These are phyloP conservation scores for Lichtheimia hyalospora DNA, from an alignment of 371 early-diverging fungal species.

Conservation along the genomic window DNA sequence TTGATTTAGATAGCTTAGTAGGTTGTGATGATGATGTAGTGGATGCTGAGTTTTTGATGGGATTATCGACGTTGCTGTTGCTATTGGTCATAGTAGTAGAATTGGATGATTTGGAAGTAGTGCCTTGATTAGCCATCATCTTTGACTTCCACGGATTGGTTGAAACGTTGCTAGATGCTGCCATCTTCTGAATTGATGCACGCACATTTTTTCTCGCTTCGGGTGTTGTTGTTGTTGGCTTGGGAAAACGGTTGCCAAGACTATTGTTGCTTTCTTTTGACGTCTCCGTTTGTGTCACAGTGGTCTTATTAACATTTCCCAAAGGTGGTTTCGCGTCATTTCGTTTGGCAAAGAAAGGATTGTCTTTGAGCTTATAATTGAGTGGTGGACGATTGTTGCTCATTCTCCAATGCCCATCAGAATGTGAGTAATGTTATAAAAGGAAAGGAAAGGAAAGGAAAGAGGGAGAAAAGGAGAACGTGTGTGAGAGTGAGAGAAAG, in stretches of 20 bases:
- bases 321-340: conserved; percentile 13
- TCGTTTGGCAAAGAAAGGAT: conserved; percentile 14
- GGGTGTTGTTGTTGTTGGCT: conserved; percentile 2
- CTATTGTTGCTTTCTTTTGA: neutral
- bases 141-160: conserved; percentile 18
- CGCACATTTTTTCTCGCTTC: conserved; percentile 10
- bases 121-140: neutral
- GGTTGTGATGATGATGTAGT: neutral
- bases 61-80: neutral
- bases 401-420: no score
- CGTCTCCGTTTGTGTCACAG: conserved; percentile 3
- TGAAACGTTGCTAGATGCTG: conserved; percentile 11
- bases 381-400: conserved; percentile 5
- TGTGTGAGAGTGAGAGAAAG: no score
- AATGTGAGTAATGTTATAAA: no score
- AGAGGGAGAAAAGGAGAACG: no score
- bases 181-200: conserved; percentile 19
- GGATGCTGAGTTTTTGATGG: neutral
- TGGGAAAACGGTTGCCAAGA: conserved; percentile 1
- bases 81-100: neutral
- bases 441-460: no score
- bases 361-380: conserved; percentile 21
- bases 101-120: no score
- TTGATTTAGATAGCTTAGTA: neutral
- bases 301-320: conserved; percentile 1